Percentiles rank a stretch among this genome's conserved stretches.
Conservation (phyloP, 331 rosid species). For the Phaseolus coccineus region DNA sequence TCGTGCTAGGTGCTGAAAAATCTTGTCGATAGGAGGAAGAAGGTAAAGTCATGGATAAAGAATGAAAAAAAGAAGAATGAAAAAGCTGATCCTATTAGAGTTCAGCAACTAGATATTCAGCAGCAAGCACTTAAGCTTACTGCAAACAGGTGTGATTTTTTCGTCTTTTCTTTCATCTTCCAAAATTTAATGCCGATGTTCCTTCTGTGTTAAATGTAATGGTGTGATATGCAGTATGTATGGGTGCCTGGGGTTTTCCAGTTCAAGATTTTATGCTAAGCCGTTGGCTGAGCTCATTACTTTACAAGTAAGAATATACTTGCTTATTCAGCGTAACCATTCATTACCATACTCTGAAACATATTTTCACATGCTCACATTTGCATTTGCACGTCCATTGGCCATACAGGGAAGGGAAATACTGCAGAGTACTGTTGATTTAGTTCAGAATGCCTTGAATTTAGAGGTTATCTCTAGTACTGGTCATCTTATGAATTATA, state of each 20-base stretch:
- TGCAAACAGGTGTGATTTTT: slow-evolving; percentile 78
- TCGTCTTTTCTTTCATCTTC: slow-evolving; percentile 12
- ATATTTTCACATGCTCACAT: slow-evolving; percentile 14
- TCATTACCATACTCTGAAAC: slow-evolving; percentile 21
- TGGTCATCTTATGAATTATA: slow-evolving; percentile 27
- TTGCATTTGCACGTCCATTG: slow-evolving; percentile 46
- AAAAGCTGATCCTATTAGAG: slow-evolving; percentile 68
- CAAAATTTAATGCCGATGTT: slow-evolving; percentile 21
- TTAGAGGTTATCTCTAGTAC: slow-evolving; percentile 75
- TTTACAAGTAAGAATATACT: slow-evolving; percentile 67
- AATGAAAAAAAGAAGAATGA: slow-evolving; percentile 45
- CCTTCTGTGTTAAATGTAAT: slow-evolving; percentile 21
- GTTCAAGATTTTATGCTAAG: slow-evolving; percentile 97
- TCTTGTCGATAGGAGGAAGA: slow-evolving; percentile 81
- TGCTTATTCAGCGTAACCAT: slow-evolving; percentile 35
- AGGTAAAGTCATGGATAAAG: slow-evolving; percentile 89
- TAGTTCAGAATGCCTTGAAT: slow-evolving; percentile 88
- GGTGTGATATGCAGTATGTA: slow-evolving; percentile 80
- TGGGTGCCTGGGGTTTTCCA: slow-evolving; percentile 96
- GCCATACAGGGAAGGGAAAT: slow-evolving; percentile 91
- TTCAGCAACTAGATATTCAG: slow-evolving; percentile 89
- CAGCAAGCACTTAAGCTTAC: slow-evolving; percentile 99
- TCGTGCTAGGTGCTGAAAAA: slow-evolving; percentile 76
- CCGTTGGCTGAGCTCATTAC: slow-evolving; percentile 96
- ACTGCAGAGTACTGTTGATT: slow-evolving; percentile 95